Evolutionary conservation across 2,329 filamentous ascomycete species (phyloP), one percentile per base, ranked within the genome.

Genomic region (Emmonsiellopsis sp.): DNA sequence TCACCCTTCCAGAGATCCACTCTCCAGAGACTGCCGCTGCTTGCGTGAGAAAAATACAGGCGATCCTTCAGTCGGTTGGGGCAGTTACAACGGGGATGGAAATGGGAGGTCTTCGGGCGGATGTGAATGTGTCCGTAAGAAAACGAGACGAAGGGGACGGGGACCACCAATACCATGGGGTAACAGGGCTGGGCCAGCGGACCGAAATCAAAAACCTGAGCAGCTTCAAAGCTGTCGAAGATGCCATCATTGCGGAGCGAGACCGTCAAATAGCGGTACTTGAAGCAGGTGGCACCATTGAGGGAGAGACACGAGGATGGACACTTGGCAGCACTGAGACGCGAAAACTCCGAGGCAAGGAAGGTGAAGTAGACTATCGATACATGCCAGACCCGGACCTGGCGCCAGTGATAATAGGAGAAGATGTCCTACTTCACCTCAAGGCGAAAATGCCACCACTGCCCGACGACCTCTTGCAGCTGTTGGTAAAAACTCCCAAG

Each of bases 361-460:
- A 97, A 68, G 93, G 93, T 47, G 92, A 95, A 65, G 90, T 97
- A 5, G 93, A 98, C 69, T 98, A 98, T 69, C 80, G 93, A 42
- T 98, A 98, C 66, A 97, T 98, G 92, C 92, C 93, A 0, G 93
- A 98, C 67, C 88, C 93, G 5, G 93, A 98, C 65, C 77, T 98
- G 11, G 79, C 82, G 0, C 89, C 93, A 1, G 76, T 98, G 1
- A 66, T 90, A 2, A 86, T 98, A 56, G 84, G 83, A 6, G 65
- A 73, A 55, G 83, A 87, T 54, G 75, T 97, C 0, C 74, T 96
- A 4, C 64, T 76, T 5, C 76, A 84, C 57, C 74, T 97, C 11
- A 72, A 70, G 17, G 60, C 69, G 0, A 85, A 78, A 0, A 71
- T 95, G 55, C 87, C 88, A 4, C 75, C 81, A 21, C 74, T 87